Evolutionary conservation across 2,329 filamentous ascomycete genomes (phyloP), one percentile per base, ranked within the genome.

Genomic region (Cladosporium sp.): DNA sequence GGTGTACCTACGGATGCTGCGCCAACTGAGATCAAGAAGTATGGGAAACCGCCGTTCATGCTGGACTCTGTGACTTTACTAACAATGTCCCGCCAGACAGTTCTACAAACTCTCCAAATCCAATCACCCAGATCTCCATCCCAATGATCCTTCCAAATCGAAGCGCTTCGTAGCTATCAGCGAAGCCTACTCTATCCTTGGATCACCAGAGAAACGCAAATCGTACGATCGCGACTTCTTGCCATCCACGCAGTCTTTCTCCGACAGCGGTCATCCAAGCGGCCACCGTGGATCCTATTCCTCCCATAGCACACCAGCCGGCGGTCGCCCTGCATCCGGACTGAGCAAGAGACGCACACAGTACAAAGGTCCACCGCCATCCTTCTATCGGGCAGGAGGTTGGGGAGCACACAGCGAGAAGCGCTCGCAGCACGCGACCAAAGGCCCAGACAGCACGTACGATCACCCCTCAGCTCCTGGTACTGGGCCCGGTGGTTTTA

Each of bases 61-160:
- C 15, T 8, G 1, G 36, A n/a, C 7, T 13, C 22, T 12, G 9
- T 20, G 12, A 24, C 8, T 3, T 2, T 3, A 32, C 54, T 57
- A 17, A 57, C 54, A 42, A 17, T 24, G 7, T 5, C 36, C 6
- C 24, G 20, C 25, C 49, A 62, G 63, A 59, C 76, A 84, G 71
- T 99, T 97, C 83, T 97, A 97, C 80, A 75, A 82, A 60, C 89
- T 97, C 71, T 96, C 91, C 69, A 96, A 97, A 75, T 77, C 82
- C 55, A 88, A 96, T 80, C 94, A 99, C 74, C 94, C 94, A 1
- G 94, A 99, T 80, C 85, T 86, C 71, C 95, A 97, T 79, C 90
- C 82, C 60, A 70, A 82, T 65, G 88, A 96, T 74, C 88, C 89
- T 4, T 71, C 76, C 58, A 89, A 92, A 61, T 80, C 86, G 3